Percentiles rank a stretch among this genome's conserved stretches.
phyloP scores from a whole-genome alignment of 2,329 filamentous ascomycete species.

The Apiospora marii region DNA sequence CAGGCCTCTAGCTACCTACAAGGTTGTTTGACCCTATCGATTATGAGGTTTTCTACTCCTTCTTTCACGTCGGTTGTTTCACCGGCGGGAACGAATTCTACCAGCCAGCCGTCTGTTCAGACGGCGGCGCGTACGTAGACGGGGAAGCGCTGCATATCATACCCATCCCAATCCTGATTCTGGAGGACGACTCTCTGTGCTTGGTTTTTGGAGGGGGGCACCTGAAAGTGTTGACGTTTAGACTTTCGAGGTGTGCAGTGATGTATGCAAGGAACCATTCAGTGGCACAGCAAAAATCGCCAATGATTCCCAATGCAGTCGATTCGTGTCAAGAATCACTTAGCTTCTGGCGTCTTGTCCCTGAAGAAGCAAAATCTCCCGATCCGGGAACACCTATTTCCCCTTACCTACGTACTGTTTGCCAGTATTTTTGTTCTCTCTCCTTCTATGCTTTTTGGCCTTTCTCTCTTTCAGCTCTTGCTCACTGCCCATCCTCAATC shows the following conservation, averaged over 20 bases:
- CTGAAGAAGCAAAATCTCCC: not conserved
- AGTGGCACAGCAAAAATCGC: not conserved
- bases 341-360: not conserved
- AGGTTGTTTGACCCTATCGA: conserved; percentile 23
- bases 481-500: not conserved
- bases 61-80: conserved; percentile 15
- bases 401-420: not conserved
- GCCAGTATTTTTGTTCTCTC: too few relatives aligned
- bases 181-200: not conserved
- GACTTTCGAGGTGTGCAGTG: conserved; percentile 2
- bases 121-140: not conserved
- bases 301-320: not conserved
- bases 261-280: conserved; percentile 10
- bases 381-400: not conserved
- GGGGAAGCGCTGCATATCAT: not conserved
- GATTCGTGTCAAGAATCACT: not conserved
- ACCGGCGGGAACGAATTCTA: not conserved
- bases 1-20: conserved; percentile 2
- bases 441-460: not conserved
- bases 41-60: not conserved
- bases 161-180: not conserved
- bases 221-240: not conserved
- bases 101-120: not conserved
- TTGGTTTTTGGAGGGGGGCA: not conserved
- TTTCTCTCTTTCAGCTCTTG: not conserved